Evolutionary conservation across 306 rosid genomes (phyloP), one percentile per base, ranked within the genome.

Genomic region (Amphicarpaea edgeworthii): DNA sequence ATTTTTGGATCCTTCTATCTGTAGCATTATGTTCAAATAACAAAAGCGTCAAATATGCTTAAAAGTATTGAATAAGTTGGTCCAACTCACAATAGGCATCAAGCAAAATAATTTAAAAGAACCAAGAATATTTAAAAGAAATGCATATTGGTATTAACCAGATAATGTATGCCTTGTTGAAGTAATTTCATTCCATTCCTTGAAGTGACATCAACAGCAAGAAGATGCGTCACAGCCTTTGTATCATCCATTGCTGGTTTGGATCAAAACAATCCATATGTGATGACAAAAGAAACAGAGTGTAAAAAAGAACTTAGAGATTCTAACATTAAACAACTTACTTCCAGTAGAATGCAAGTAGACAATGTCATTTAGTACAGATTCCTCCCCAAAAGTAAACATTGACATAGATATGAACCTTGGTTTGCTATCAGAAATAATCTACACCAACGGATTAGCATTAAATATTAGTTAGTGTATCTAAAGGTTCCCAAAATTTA

Each of bases 181-280:
- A 94, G 93, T 81, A 94, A 86, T 81, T 85, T 83, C 58, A 89
- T 70, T 86, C 98, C 97, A 61, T 86, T 87, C 77, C 72, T 80
- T 55, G 92, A 87, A 73, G 92, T 50, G 68, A 85, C 78, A 77
- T 94, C 89, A 76, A 94, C 84, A 66, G 85, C 91, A 82, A 94
- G 84, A 81, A 92, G 91, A 81, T 94, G 98, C 26, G 98, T 94
- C 77, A 94, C 93, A 1, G 97, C 85, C 85, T 94, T 94, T 92
- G 92, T 70, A 76, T 92, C 96, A 79, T 94, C 95, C 68, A 71
- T 61, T 58, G 98, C 98, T 94, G 86, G 66, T 53, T 73, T 53
- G 23, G 43, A 49, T 23, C 51, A 82, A 74, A 85, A 79, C 71
- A 80, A 70, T 30, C 63, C 70, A 76, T 32, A 62, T n/a, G 77